Percentiles rank a stretch among this genome's conserved stretches.
Conservation (phyloP, 768 basidiomycete species). For the Trametes coccinea region DNA sequence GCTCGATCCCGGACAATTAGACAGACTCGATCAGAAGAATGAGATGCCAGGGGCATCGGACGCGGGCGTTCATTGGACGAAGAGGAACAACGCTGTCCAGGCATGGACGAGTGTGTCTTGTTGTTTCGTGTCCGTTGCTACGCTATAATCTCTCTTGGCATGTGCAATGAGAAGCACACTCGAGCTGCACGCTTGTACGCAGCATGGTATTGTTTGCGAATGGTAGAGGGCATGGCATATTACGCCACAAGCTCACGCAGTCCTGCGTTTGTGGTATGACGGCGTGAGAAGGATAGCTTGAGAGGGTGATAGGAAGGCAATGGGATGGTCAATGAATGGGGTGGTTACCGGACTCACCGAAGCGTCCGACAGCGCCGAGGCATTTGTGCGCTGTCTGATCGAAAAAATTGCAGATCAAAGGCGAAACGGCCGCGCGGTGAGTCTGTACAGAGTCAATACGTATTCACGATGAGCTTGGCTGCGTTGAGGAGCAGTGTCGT, state of each 20-base stretch:
- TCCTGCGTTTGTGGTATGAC: not conserved
- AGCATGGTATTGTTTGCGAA: too few species aligned
- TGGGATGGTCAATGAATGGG: not conserved
- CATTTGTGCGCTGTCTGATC: not conserved
- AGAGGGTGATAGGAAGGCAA: not conserved
- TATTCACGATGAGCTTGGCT: too few species aligned
- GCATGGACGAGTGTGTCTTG: not conserved
- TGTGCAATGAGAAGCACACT: too few species aligned
- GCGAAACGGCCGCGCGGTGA: not conserved
- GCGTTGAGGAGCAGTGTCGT: too few species aligned
- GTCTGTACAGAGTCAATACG: not conserved
- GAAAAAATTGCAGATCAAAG: not conserved
- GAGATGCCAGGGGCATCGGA: not conserved
- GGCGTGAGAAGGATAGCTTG: not conserved
- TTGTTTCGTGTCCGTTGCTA: not conserved
- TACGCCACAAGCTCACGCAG: not conserved
- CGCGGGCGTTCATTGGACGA: slow-evolving; percentile 8
- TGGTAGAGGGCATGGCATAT: not conserved
- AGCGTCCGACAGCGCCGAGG: slow-evolving; percentile 15
- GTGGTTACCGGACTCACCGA: slow-evolving; percentile 19
- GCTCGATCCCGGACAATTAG: slow-evolving; percentile 1
- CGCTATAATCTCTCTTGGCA: too few species aligned
- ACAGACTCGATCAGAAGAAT: slow-evolving; percentile 3
- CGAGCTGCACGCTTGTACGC: too few species aligned
- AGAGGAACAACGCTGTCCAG: slow-evolving; percentile 8